A percentile compares a stretch with the other conserved stretches of the same genome.
Evolutionary conservation across 176 grass and related monocot species (phyloP).

Genomic region (Rhynchospora breviuscula): DNA sequence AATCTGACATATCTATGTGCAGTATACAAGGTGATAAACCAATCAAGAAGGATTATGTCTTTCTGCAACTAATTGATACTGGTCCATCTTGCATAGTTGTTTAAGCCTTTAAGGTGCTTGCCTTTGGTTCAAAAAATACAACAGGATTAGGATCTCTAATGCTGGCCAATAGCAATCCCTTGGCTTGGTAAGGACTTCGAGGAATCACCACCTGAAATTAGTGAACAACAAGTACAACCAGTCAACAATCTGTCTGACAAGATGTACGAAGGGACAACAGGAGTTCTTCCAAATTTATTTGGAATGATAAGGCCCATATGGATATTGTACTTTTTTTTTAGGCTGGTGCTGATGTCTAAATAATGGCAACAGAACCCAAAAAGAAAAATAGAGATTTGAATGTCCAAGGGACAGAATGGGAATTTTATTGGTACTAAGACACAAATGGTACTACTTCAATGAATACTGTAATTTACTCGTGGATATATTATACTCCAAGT

Average conservation of each 20-base stretch:
- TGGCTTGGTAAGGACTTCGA: constrained; percentile 72
- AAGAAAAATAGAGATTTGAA: not conserved
- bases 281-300: not conserved
- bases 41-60: not conserved
- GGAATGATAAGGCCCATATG: not conserved
- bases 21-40: not conserved
- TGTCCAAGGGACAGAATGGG: not conserved
- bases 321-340: not conserved
- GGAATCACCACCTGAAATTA: constrained; percentile 86
- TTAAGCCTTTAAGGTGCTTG: constrained; percentile 27
- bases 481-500: not conserved
- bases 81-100: not conserved
- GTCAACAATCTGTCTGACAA: not conserved
- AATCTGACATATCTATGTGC: not conserved
- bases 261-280: not conserved
- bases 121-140: constrained; percentile 97
- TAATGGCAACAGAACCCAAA: not conserved
- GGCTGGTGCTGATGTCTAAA: not conserved
- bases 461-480: not conserved
- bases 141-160: constrained; percentile 93
- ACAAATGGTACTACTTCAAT: not conserved
- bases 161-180: constrained; percentile 79
- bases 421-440: not conserved
- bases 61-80: not conserved
- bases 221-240: constrained; percentile 1